Evolutionary conservation across 192 early-diverging fungal species (phyloP).

Genomic region (Lobulomyces angularis): DNA sequence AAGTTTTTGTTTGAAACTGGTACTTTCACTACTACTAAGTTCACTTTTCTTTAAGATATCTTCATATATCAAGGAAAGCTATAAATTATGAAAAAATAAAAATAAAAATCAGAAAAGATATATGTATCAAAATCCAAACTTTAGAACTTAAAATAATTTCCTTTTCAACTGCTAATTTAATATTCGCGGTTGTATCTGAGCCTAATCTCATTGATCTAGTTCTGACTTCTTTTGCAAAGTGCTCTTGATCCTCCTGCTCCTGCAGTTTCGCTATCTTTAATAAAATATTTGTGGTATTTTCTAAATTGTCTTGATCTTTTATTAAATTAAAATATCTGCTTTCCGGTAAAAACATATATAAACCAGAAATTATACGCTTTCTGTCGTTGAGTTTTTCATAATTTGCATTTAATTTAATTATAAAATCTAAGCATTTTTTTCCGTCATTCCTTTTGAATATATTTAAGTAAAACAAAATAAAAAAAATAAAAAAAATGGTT

Average conservation of each 20-base stretch:
- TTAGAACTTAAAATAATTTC: conserved; percentile 39
- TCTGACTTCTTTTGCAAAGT: conserved; percentile 45
- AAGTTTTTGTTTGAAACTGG: no score
- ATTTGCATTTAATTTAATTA: no score
- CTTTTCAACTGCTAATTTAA: conserved; percentile 45
- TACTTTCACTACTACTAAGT: no score
- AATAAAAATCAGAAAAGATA: no score
- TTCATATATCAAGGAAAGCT: conserved; percentile 14
- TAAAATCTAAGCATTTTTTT: no score
- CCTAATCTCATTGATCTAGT: conserved; percentile 54
- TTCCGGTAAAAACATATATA: conserved; percentile 30
- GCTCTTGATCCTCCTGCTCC: conserved; percentile 24
- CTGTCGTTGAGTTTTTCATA: no score
- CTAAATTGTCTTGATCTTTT: conserved; percentile 13
- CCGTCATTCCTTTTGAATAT: no score
- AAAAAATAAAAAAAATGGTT: no score
- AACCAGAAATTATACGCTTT: no score
- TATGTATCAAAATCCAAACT: no score
- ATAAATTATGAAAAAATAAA: neutral
- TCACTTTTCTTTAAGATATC: conserved; percentile 10
- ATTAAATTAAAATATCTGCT: conserved; percentile 28
- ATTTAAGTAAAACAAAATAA: no score
- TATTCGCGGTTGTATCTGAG: conserved; percentile 44
- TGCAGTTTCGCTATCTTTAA: conserved; percentile 27
- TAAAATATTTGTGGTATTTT: conserved; percentile 19